These are phyloP conservation scores for Sarocladium kiliense DNA, from an alignment of 2,329 filamentous ascomycete species.

Conservation along the genomic window DNA sequence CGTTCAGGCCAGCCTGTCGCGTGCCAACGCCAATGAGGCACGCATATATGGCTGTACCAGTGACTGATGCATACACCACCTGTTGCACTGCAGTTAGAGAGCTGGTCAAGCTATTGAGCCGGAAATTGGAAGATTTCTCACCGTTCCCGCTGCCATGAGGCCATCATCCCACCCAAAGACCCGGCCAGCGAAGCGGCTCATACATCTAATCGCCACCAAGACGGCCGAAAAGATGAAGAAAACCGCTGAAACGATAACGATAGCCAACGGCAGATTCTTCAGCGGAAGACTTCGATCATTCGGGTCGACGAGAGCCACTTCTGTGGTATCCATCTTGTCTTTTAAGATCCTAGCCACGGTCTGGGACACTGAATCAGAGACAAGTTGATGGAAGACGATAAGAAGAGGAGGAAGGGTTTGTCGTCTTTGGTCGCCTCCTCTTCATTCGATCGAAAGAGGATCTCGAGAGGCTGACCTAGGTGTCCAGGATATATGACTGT, in stretches of 20 bases:
- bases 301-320: neutral
- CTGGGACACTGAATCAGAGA: neutral
- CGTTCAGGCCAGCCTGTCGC: slow-evolving; percentile 17
- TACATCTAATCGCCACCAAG: neutral
- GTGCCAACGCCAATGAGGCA: slow-evolving; percentile 18
- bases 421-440: neutral
- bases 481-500: neutral
- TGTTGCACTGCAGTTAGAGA: neutral
- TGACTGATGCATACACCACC: slow-evolving; percentile 3
- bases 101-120: slow-evolving; percentile 19
- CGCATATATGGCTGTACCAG: slow-evolving; percentile 1
- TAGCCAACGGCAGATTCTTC: slow-evolving; percentile 2
- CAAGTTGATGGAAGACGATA: neutral
- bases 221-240: neutral
- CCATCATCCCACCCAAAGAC: slow-evolving; percentile 9
- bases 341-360: neutral
- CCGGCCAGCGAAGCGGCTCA: neutral
- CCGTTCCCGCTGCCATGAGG: slow-evolving; percentile 3
- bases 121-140: slow-evolving; percentile 13
- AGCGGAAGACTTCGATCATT: neutral
- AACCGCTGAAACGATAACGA: neutral
- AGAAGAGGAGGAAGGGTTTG: neutral
- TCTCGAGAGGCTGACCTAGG: neutral
- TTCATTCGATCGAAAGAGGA: neutral
- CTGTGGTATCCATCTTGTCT: neutral